Conservation (phyloP, 176 grass and related monocot species). For the Saccharum officinarum region DNA sequence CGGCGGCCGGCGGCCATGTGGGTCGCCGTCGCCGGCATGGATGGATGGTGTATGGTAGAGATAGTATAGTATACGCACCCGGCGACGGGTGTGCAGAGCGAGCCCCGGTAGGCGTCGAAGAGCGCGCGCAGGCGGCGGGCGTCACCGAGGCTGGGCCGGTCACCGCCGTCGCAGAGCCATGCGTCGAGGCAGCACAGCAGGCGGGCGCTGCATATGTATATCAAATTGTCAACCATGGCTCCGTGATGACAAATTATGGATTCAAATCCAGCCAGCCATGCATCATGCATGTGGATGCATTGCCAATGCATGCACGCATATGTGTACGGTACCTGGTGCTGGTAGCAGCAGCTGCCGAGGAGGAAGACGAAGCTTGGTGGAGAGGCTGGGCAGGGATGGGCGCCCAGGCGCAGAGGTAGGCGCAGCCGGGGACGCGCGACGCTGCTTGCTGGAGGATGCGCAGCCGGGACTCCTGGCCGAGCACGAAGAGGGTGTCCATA, state of each 20-base stretch:
- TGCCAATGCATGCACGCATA: background rate
- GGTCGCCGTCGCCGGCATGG: no score
- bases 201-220: background rate
- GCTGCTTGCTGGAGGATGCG: conserved; percentile 50
- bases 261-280: background rate
- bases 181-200: conserved; percentile 44
- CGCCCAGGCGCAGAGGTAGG: conserved; percentile 51
- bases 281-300: no score
- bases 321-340: conserved; percentile 35
- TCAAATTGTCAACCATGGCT: background rate
- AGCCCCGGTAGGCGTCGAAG: conserved; percentile 60
- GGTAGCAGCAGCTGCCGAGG: background rate
- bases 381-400: background rate
- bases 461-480: conserved; percentile 42
- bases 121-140: conserved; percentile 30
- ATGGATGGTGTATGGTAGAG: background rate
- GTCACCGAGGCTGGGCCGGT: background rate
- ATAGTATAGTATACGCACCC: conserved; percentile 30
- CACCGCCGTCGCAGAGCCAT: conserved; percentile 41
- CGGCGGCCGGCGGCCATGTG: no score
- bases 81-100: conserved; percentile 38
- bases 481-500: conserved; percentile 47
- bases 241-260: background rate
- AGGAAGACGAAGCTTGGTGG: background rate
- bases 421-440: conserved; percentile 46